phyloP scores from a whole-genome alignment of 176 grass and related monocot genomes.

The Ensete glaucum region DNA sequence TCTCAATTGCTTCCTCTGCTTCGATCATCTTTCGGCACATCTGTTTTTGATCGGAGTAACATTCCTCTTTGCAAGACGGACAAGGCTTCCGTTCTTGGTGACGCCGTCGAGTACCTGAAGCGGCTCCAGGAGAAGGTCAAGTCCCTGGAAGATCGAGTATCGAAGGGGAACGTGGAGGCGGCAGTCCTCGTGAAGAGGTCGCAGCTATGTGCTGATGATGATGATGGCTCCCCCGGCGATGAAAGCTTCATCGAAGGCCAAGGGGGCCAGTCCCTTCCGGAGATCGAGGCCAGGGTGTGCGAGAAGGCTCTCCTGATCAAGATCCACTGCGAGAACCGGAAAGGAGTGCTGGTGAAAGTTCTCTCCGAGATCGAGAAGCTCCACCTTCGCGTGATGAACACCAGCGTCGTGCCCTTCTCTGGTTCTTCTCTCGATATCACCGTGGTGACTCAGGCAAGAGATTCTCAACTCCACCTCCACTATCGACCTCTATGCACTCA shows the following conservation, averaged over 20 bases:
- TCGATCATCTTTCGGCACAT: background rate
- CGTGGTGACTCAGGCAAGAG: conserved; percentile 58
- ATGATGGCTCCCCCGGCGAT: conserved; percentile 47
- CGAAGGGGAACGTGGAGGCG: conserved; percentile 60
- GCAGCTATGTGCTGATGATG: conserved; percentile 36
- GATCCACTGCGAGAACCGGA: conserved; percentile 86
- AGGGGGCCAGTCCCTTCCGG: conserved; percentile 33
- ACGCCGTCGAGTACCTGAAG: conserved; percentile 96
- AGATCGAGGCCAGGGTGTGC: conserved; percentile 75
- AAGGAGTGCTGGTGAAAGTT: conserved; percentile 50
- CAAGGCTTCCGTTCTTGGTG: conserved; percentile 95
- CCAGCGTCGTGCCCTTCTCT: conserved; percentile 81
- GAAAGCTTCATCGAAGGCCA: conserved; percentile 35
- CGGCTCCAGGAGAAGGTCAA: conserved; percentile 77
- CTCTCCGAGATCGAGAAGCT: conserved; percentile 59
- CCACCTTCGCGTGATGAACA: conserved; percentile 66
- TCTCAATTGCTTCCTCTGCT: background rate
- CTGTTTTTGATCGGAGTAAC: too few species aligned
- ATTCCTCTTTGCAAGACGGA: conserved; percentile 40
- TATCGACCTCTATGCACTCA: background rate
- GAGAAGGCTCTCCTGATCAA: conserved; percentile 63
- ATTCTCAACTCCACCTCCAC: background rate
- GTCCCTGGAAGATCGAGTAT: conserved; percentile 46
- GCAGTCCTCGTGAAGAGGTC: conserved; percentile 80
- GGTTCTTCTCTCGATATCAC: conserved; percentile 72